phyloP scores from a whole-genome alignment of 768 basidiomycete species.

The Pleurotus platypus region DNA sequence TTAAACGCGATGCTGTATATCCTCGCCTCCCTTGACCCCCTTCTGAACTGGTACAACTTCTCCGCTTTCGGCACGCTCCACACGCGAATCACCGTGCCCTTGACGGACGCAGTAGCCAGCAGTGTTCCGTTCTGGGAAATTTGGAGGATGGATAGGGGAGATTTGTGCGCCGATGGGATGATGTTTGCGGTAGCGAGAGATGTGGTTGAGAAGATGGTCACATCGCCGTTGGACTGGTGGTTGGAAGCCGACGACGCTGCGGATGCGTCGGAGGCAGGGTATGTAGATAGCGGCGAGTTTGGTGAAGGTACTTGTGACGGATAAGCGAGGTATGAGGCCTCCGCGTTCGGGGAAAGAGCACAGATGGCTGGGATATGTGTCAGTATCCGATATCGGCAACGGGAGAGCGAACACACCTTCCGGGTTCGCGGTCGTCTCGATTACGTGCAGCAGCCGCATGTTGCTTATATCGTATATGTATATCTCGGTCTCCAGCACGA shows the following conservation, averaged over 20 bases:
- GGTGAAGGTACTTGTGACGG: slow-evolving; percentile 92
- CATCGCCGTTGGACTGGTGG: slow-evolving; percentile 56
- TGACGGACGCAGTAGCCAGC: slow-evolving; percentile 90
- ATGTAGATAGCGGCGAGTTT: slow-evolving; percentile 48
- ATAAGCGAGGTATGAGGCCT: slow-evolving; percentile 93
- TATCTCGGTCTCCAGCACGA: slow-evolving; percentile 95
- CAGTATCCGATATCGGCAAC: not conserved
- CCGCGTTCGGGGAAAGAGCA: slow-evolving; percentile 90
- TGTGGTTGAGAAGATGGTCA: slow-evolving; percentile 92
- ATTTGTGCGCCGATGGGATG: slow-evolving; percentile 90
- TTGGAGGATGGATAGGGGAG: slow-evolving; percentile 83
- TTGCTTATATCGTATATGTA: slow-evolving; percentile 99
- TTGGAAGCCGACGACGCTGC: slow-evolving; percentile 34
- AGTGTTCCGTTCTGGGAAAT: slow-evolving; percentile 86
- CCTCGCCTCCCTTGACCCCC: slow-evolving; percentile 82
- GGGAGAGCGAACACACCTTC: slow-evolving; percentile 55
- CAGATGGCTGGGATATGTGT: slow-evolving; percentile 66
- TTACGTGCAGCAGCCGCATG: slow-evolving; percentile 95
- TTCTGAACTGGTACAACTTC: slow-evolving; percentile 91
- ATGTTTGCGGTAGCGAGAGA: slow-evolving; percentile 91
- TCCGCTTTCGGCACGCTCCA: slow-evolving; percentile 90
- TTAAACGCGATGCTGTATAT: slow-evolving; percentile 91
- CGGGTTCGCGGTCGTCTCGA: slow-evolving; percentile 94
- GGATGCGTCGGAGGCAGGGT: slow-evolving; percentile 28
- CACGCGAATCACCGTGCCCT: slow-evolving; percentile 96